phyloP scores from a whole-genome alignment of 1,284 basidiomycete species.

The Rhodotorula sp. region DNA sequence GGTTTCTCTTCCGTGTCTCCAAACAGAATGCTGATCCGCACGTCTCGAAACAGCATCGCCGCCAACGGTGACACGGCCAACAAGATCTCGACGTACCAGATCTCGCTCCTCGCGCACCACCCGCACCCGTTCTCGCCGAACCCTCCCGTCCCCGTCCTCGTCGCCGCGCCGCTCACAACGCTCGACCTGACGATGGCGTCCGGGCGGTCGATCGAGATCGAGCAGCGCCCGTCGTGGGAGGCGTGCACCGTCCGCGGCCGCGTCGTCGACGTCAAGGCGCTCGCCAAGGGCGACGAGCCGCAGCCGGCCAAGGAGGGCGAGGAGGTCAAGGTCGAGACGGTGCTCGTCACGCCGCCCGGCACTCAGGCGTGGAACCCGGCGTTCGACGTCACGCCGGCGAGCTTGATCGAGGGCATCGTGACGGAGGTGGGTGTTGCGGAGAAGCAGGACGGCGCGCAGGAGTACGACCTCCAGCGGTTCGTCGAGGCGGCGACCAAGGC shows the following conservation, averaged over 20 bases:
- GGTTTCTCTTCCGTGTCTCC: neutral
- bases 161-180: constrained; percentile 84
- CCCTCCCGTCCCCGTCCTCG: constrained; percentile 84
- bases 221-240: constrained; percentile 80
- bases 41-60: constrained; percentile 69
- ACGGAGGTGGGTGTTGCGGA: constrained; percentile 46
- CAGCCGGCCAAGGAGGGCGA: constrained; percentile 59
- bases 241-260: constrained; percentile 78
- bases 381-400: constrained; percentile 89
- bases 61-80: constrained; percentile 91
- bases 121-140: constrained; percentile 39
- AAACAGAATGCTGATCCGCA: neutral
- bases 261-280: constrained; percentile 50
- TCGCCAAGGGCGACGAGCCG: constrained; percentile 53
- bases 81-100: constrained; percentile 61
- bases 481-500: constrained; percentile 24
- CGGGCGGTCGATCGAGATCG: constrained; percentile 82
- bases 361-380: constrained; percentile 77
- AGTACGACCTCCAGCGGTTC: constrained; percentile 41
- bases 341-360: constrained; percentile 64
- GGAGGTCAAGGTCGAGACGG: constrained; percentile 67
- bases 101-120: constrained; percentile 42
- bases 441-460: constrained; percentile 51
- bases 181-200: constrained; percentile 76
- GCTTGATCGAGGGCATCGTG: constrained; percentile 55